phyloP scores from a whole-genome alignment of 495 filamentous ascomycete genomes.

The Lichenothelia convexa region DNA sequence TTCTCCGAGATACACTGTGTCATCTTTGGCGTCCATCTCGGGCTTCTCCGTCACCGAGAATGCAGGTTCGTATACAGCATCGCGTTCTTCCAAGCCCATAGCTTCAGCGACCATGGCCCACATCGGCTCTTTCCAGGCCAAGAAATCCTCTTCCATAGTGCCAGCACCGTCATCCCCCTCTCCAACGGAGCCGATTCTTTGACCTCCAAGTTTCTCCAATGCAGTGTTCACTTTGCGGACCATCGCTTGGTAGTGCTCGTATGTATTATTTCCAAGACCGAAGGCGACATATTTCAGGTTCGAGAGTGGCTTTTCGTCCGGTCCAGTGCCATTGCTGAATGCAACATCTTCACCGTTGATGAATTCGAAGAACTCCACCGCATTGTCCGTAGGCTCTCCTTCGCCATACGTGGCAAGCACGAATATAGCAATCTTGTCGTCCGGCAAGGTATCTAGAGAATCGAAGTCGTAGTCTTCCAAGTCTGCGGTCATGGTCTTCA shows the following conservation, averaged over 20 bases:
- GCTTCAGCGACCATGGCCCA: slow-evolving; percentile 66
- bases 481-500: slow-evolving; percentile 97
- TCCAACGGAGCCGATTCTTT: slow-evolving; percentile 68
- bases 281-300: slow-evolving; percentile 90
- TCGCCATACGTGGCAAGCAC: slow-evolving; percentile 96
- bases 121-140: slow-evolving; percentile 99
- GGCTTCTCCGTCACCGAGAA: slow-evolving; percentile 69
- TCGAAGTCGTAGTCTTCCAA: slow-evolving; percentile 97
- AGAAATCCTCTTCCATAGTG: slow-evolving; percentile 98
- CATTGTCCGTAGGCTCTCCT: slow-evolving; percentile 96
- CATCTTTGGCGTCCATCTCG: slow-evolving; percentile 53
- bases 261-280: slow-evolving; percentile 95
- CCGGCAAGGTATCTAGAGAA: slow-evolving; percentile 73
- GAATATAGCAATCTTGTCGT: slow-evolving; percentile 85
- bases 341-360: slow-evolving; percentile 59
- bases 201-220: slow-evolving; percentile 61
- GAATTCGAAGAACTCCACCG: slow-evolving; percentile 97
- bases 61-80: slow-evolving; percentile 87
- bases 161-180: slow-evolving; percentile 97
- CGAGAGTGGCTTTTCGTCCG: slow-evolving; percentile 53
- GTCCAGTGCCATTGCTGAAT: slow-evolving; percentile 51
- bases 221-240: slow-evolving; percentile 75
- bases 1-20: slow-evolving; percentile 85
- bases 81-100: slow-evolving; percentile 83
- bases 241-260: slow-evolving; percentile 99